Base-by-base conservation (phyloP, 352 stramenopile species). In the Phytophthora aleatoria region DNA sequence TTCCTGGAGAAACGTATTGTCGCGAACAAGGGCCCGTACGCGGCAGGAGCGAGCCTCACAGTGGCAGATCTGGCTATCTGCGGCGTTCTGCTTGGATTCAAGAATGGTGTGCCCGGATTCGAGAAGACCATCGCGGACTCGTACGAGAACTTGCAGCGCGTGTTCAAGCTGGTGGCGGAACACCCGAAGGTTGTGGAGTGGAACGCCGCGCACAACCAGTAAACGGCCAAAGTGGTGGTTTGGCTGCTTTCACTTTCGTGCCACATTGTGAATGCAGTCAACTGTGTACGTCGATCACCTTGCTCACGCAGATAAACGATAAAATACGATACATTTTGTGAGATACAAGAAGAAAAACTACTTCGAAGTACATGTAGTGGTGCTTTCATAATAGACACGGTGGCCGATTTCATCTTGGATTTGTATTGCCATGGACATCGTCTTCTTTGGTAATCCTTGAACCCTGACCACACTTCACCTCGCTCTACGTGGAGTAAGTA, bases 141-240 rank as follows among this genome's bases (percentile, higher is more conserved):
- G 50, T 87, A 73, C 55, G 43, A 55, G 5, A 59, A 75, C 39
- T 36, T 89, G 26, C 53, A 74, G 50, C 63, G 66, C 43, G 67
- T 87, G 8, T 74, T 78, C 56, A 67, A 79, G 41, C 53, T 67
- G 26, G 77, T 89, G 52, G 26, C 54, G 0, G 52, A 61, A 31
- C 77, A 87, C 61, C 77, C 77, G 42, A 81, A 85, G 45, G 77
- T 89, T n/a, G 52, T 50, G 27, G 77, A 86, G 55, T 89, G 76
- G 76, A 76, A 87, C 66, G 66, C 53, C 69, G 79, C 67, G 57
- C 71, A 61, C 60, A 65, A 64, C 33, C 56, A 74, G 48, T 67
- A 66, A 41, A 41, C 11, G 31, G 33, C 5, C 12, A 38, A 38
- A 38, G 2, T 38, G 9, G 33, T 38, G 33, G 12, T 6, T 38